Base-by-base conservation (phyloP, 371 early-diverging fungal genomes). In the Rhizopus delemar region DNA sequence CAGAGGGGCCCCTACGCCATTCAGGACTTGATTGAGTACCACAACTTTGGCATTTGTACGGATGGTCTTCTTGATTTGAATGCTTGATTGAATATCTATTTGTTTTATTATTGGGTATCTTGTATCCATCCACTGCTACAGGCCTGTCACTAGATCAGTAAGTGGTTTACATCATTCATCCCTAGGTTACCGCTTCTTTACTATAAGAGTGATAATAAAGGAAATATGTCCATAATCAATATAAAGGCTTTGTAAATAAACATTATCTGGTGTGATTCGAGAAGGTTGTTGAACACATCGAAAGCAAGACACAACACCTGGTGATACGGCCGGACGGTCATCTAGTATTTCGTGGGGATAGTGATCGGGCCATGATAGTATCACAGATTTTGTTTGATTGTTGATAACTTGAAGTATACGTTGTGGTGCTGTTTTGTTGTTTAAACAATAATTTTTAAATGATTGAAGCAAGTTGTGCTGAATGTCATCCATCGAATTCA, bases 1-100 rank as follows among this genome's bases (percentile, higher is more conserved):
- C 80, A 22, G 71, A 70, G 4, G 80, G 80, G 3, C 80, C 80
- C 51, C 74, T 59, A 35, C 80, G 59, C 80, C 80, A 79, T 70
- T 79, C 80, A 28, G 80, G 80, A 57, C 80, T 79, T 11, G 71
- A 62, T 43, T 59, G 59, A 46, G 80, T 76, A 15, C 73, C 73
- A 69, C 80, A 79, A 49, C 75, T 75, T 57, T 74, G 74, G 62
- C 80, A 79, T 34, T 56, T 41, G n/a, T 60, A 48, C 16, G 3
- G 28, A 29, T 29, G 29, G 29, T 48, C 2, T 8, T 43, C 43
- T n/a, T 8, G 13, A 13, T 15, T 43, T 11, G 28, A 8, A 29
- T 48, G 28, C 28, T 48, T 29, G 7, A 48, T 29, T 28, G 15
- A 48, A 22, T 2, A 29, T 28, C 7, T 48, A 8, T 48, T 22